Evolutionary conservation across 257 asterid species (phyloP).

Genomic region (Voacanga thouarsii): DNA sequence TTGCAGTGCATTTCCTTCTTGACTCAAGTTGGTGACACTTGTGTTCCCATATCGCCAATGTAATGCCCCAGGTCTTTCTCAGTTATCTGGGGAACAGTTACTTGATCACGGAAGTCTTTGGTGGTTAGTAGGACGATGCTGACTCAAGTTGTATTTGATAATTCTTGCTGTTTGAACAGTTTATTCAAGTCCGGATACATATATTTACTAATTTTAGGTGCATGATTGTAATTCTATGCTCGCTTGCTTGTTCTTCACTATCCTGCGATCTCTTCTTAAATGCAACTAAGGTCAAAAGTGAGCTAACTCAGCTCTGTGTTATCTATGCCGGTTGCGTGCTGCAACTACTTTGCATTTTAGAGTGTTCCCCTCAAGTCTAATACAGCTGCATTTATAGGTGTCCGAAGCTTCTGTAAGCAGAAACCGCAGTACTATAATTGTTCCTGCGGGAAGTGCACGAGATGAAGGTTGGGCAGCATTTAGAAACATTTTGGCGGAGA

Average conservation of each 20-base stretch:
- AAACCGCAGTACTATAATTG: constrained; percentile 97
- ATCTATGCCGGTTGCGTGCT: background rate
- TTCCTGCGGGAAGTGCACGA: constrained; percentile 90
- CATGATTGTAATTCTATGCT: background rate
- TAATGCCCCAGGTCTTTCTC: background rate
- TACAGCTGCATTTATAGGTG: constrained; percentile 49
- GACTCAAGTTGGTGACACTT: background rate
- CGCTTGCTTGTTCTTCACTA: background rate
- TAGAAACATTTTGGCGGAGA: constrained; percentile 85
- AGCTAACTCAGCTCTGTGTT: background rate
- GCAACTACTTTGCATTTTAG: background rate
- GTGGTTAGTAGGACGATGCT: background rate
- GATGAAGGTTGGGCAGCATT: constrained; percentile 98
- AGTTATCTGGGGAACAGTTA: background rate
- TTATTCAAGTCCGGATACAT: background rate
- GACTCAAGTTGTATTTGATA: background rate
- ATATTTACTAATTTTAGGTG: background rate
- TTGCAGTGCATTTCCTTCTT: background rate
- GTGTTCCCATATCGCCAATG: background rate
- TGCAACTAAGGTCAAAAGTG: background rate
- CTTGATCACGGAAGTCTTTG: background rate
- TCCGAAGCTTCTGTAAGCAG: constrained; percentile 98
- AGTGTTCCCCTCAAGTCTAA: background rate
- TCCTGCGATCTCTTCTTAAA: background rate
- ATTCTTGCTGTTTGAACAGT: background rate